Percentiles rank a stretch among this genome's conserved stretches.
phyloP scores from a whole-genome alignment of 139 green algal genomes.

The Protoeuglena noctilucae region DNA sequence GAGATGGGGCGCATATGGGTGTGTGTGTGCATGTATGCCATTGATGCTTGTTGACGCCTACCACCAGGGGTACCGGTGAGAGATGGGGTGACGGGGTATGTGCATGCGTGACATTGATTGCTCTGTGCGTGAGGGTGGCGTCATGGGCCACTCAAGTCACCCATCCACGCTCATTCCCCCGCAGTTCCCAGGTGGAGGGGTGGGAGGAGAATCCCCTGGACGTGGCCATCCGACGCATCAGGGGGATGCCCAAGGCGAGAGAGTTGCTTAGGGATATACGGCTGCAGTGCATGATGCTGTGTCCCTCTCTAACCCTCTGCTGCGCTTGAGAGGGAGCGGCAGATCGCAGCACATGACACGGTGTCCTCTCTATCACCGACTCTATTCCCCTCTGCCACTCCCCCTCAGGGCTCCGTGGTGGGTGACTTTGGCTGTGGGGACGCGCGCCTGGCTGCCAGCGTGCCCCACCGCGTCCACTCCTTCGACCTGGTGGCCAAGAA shows the following conservation, averaged over 20 bases:
- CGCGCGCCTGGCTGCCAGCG: constrained; percentile 42
- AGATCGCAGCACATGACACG: too few relatives aligned
- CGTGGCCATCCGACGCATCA: constrained; percentile 44
- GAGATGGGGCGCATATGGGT: constrained; percentile 30
- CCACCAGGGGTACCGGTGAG: constrained; percentile 67
- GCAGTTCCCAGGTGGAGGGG: constrained; percentile 45
- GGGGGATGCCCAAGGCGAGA: constrained; percentile 10
- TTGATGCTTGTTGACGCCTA: constrained; percentile 15
- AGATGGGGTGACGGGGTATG: constrained; percentile 26
- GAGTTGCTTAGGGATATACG: too few relatives aligned
- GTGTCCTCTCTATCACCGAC: too few relatives aligned
- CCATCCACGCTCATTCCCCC: not conserved
- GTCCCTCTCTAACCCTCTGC: too few relatives aligned
- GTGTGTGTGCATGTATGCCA: not conserved
- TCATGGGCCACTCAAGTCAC: not conserved
- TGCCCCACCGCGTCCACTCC: constrained; percentile 48
- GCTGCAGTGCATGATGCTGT: too few relatives aligned
- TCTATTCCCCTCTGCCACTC: not conserved
- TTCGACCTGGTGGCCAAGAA: constrained; percentile 69
- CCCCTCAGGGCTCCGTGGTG: constrained; percentile 19
- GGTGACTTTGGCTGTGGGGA: constrained; percentile 94
- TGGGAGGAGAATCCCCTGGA: constrained; percentile 81
- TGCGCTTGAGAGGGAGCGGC: too few relatives aligned
- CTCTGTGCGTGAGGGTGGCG: not conserved
- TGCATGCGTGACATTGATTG: not conserved